A percentile compares a stretch with the other conserved stretches of the same genome.
phyloP scores from a whole-genome alignment of 2,329 filamentous ascomycete species.

The Pseudopithomyces chartarum region DNA sequence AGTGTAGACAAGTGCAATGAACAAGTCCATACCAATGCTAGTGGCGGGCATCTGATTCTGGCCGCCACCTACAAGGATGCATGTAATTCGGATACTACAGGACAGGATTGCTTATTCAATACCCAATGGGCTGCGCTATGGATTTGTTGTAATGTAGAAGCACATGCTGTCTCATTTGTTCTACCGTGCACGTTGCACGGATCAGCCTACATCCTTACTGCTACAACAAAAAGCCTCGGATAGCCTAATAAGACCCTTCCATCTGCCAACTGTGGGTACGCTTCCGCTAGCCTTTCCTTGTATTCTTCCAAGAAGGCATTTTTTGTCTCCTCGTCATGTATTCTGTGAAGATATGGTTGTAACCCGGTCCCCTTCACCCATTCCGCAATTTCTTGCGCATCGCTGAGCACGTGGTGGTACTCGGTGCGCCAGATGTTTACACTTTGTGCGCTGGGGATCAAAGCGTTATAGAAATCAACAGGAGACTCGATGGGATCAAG shows the following conservation, averaged over 20 bases:
- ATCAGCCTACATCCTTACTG: conserved; percentile 28
- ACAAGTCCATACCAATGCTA: no score
- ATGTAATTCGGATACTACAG: no score
- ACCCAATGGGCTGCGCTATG: no score
- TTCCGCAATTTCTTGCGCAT: conserved; percentile 59
- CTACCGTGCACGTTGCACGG: no score
- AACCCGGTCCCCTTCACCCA: conserved; percentile 65
- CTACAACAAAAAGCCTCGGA: conserved; percentile 62
- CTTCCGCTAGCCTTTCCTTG: conserved; percentile 47
- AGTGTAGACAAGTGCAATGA: no score
- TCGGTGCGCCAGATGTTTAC: conserved; percentile 61
- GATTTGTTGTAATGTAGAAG: no score
- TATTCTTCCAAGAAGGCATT: conserved; percentile 56
- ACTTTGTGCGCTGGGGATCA: conserved; percentile 45
- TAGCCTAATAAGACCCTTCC: conserved; percentile 62
- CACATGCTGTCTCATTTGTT: no score
- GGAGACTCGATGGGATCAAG: conserved; percentile 57
- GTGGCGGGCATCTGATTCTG: no score
- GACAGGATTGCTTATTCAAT: no score
- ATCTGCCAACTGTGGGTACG: conserved; percentile 54
- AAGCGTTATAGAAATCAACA: conserved; percentile 54
- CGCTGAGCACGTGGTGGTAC: conserved; percentile 59
- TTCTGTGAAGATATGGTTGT: conserved; percentile 58
- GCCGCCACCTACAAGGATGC: no score
- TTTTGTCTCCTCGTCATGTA: conserved; percentile 47